phyloP scores from a whole-genome alignment of 2,329 filamentous ascomycete species.

The Orbilia ellipsospora region DNA sequence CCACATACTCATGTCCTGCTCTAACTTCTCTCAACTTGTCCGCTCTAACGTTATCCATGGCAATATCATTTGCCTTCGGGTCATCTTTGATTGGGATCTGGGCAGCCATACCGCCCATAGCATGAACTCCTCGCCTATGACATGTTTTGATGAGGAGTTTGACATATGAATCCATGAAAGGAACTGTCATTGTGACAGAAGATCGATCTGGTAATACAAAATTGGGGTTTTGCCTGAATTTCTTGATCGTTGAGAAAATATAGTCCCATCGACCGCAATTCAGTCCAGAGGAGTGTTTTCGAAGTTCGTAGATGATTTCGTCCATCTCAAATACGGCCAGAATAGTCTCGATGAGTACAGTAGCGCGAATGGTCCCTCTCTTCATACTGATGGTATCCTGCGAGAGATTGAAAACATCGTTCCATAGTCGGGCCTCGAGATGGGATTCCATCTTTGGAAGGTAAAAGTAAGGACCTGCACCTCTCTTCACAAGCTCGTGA shows the following conservation, averaged over 20 bases:
- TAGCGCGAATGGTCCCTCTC: constrained; percentile 91
- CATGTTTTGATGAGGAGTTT: constrained; percentile 98
- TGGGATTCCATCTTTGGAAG: constrained; percentile 98
- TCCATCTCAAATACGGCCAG: constrained; percentile 99
- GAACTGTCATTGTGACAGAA: constrained; percentile 94
- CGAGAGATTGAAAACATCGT: constrained; percentile 94
- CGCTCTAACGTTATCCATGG: constrained; percentile 90
- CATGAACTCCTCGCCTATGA: constrained; percentile 95
- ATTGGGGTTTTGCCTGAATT: constrained; percentile 92
- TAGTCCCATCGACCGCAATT: constrained; percentile 99
- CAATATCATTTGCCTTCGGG: constrained; percentile 86
- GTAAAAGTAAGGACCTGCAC: constrained; percentile 95
- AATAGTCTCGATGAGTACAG: constrained; percentile 97
- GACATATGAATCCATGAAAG: constrained; percentile 98
- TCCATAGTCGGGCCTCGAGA: constrained; percentile 96
- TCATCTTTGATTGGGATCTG: constrained; percentile 99
- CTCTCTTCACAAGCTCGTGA: constrained; percentile 82
- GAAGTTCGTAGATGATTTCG: constrained; percentile 99
- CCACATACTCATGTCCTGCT: constrained; percentile 84
- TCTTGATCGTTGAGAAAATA: constrained; percentile 99
- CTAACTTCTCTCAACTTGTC: constrained; percentile 97
- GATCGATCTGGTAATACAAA: constrained; percentile 94
- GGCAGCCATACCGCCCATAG: constrained; percentile 98
- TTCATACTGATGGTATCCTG: constrained; percentile 93
- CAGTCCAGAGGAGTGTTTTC: constrained; percentile 93